Conservation (phyloP, 2,329 filamentous ascomycete genomes). For the Xylaria sp. region DNA sequence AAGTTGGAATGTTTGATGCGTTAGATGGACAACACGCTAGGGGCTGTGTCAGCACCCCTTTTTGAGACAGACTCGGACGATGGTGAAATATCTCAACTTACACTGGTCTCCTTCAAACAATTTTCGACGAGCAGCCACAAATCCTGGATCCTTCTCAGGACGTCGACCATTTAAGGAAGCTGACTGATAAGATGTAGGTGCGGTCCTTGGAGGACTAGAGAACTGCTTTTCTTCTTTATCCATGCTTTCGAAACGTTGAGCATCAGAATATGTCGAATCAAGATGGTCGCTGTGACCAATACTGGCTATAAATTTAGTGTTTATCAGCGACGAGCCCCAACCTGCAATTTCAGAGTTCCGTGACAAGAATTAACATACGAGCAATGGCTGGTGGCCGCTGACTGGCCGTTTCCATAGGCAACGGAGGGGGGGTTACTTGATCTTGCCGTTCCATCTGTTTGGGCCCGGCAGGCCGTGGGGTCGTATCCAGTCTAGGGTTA, state of each 20-base stretch:
- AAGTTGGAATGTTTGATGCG: conserved; percentile 10
- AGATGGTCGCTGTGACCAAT: background rate
- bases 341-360: conserved; percentile 5
- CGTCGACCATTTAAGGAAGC: conserved; percentile 17
- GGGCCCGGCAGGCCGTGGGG: conserved; percentile 7
- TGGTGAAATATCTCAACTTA: conserved; percentile 19
- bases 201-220: background rate
- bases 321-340: background rate
- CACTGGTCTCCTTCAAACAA: conserved; percentile 30
- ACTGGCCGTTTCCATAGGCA: conserved; percentile 1
- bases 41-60: conserved; percentile 9
- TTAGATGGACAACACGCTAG: conserved; percentile 9
- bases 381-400: conserved; percentile 2
- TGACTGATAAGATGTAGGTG: background rate
- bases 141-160: conserved; percentile 28
- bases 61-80: conserved; percentile 2
- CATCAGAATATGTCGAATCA: background rate
- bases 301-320: background rate
- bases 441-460: background rate
- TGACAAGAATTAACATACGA: conserved; percentile 12
- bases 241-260: background rate
- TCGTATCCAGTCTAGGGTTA: conserved; percentile 6
- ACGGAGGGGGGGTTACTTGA: background rate
- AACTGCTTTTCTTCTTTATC: conserved; percentile 1
- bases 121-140: conserved; percentile 30